Evolutionary conservation across 352 stramenopile species (phyloP).

Genomic region (Globisporangium parvum): DNA sequence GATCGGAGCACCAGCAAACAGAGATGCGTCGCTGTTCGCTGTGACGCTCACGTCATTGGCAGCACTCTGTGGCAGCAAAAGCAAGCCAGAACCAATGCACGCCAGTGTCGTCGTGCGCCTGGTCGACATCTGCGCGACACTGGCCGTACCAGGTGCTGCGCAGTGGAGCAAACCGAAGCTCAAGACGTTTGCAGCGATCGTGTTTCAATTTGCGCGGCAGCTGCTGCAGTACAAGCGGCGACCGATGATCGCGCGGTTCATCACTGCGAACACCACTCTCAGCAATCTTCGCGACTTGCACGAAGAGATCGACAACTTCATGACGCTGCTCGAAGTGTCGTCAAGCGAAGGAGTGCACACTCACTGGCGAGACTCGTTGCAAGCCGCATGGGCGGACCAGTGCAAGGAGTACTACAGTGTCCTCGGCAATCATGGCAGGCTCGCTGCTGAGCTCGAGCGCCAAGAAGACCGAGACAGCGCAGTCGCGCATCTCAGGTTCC

Average conservation of each 20-base stretch:
- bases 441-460: no score
- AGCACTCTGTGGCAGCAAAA: neutral
- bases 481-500: no score
- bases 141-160: neutral
- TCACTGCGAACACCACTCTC: neutral
- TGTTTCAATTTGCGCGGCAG: constrained; percentile 3
- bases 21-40: neutral
- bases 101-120: neutral
- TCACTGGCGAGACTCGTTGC: neutral
- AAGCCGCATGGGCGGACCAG: neutral
- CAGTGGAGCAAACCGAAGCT: no score
- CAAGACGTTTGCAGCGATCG: neutral
- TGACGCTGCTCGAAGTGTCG: neutral
- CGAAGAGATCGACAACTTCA: constrained; percentile 5
- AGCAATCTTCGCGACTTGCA: neutral
- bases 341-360: neutral
- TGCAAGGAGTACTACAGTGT: no score
- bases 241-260: constrained; percentile 1
- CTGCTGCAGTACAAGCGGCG: neutral
- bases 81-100: constrained; percentile 1
- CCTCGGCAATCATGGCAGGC: no score
- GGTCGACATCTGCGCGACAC: neutral
- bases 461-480: no score
- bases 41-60: constrained; percentile 1
- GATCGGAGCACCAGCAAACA: no score